These are phyloP conservation scores for Elsinoe ampelina DNA, from an alignment of 2,329 filamentous ascomycete genomes.

Conservation along the genomic window DNA sequence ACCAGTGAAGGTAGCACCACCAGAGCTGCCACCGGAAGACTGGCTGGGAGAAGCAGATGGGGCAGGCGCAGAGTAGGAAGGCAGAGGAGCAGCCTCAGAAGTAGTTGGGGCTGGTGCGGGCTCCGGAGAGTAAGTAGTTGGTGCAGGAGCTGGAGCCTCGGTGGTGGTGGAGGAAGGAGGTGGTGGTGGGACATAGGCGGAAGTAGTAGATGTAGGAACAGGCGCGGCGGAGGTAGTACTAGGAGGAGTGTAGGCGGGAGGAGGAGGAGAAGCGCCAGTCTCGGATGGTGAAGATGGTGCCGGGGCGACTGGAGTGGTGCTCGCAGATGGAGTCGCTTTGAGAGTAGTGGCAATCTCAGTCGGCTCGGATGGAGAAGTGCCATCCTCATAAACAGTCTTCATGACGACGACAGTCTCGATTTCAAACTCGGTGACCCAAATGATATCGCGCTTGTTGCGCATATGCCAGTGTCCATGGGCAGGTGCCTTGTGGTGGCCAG, in stretches of 20 bases:
- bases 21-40: conserved; percentile 15
- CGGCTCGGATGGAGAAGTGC: conserved; percentile 20
- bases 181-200: conserved; percentile 16
- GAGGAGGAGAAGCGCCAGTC: conserved; percentile 15
- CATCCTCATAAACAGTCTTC: conserved; percentile 39
- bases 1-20: conserved; percentile 40
- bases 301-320: conserved; percentile 4
- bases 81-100: conserved; percentile 5
- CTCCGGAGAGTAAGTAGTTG: conserved; percentile 1
- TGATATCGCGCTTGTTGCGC: conserved; percentile 34
- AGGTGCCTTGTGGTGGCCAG: conserved; percentile 7
- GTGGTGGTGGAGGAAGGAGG: conserved; percentile 12
- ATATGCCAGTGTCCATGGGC: conserved; percentile 3
- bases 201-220: conserved; percentile 18
- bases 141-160: conserved; percentile 8
- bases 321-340: conserved; percentile 12
- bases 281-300: conserved; percentile 14
- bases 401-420: conserved; percentile 42
- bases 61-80: conserved; percentile 15
- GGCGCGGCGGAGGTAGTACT: conserved; percentile 23
- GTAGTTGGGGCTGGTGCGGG: conserved; percentile 19
- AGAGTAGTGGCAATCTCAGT: conserved; percentile 17
- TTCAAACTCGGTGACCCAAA: conserved; percentile 42
- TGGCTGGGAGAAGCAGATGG: conserved; percentile 18
- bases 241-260: conserved; percentile 16